phyloP scores from a whole-genome alignment of 2,329 filamentous ascomycete species.

The Paracorniculantispora psalliotae region DNA sequence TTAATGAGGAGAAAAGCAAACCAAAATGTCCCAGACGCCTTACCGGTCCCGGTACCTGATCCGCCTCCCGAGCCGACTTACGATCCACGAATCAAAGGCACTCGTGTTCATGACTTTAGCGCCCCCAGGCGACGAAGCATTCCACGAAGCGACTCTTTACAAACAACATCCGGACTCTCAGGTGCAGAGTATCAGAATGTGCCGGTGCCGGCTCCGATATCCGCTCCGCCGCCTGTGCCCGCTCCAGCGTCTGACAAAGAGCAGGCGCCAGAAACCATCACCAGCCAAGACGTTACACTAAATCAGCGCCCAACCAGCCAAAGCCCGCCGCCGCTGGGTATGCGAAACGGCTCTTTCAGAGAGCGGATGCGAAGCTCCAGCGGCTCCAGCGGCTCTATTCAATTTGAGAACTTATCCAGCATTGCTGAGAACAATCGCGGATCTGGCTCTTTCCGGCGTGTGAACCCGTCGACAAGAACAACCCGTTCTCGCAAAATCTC shows the following conservation, averaged over 20 bases:
- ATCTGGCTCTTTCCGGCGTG: background rate
- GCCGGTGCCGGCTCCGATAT: background rate
- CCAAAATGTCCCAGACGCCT: slow-evolving; percentile 36
- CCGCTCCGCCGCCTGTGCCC: background rate
- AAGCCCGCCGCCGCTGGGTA: background rate
- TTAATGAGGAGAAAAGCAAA: slow-evolving; percentile 45
- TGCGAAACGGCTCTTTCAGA: background rate
- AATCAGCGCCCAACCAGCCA: background rate
- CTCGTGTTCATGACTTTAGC: slow-evolving; percentile 54
- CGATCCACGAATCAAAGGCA: slow-evolving; percentile 54
- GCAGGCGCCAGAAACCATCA: background rate
- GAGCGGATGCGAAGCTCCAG: background rate
- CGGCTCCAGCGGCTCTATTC: slow-evolving; percentile 8
- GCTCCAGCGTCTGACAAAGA: background rate
- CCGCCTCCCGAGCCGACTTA: slow-evolving; percentile 37
- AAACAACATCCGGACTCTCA: background rate
- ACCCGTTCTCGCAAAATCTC: slow-evolving; percentile 49
- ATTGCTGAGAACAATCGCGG: slow-evolving; percentile 3
- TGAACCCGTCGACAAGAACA: slow-evolving; percentile 23
- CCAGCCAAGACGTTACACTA: background rate
- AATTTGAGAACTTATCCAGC: background rate
- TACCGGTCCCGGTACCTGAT: slow-evolving; percentile 30
- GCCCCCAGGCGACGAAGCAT: slow-evolving; percentile 38
- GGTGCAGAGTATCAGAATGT: background rate
- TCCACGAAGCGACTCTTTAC: background rate